phyloP scores from a whole-genome alignment of 108 stramenopile species.

The Nannochloropsis salina region DNA sequence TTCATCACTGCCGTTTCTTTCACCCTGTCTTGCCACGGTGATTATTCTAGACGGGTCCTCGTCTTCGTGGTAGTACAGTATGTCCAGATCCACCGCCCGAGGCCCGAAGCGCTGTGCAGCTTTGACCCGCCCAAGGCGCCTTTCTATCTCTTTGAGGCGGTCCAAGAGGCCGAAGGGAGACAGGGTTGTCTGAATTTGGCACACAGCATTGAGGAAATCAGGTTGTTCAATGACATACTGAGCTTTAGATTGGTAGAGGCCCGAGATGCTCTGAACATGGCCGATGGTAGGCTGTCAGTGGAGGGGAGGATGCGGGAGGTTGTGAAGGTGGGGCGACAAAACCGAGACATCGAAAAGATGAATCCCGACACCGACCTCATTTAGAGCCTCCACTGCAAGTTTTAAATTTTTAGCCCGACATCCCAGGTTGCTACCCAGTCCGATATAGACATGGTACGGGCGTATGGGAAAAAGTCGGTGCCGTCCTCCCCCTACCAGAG shows the following conservation, averaged over 20 bases:
- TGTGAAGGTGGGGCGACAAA: background rate
- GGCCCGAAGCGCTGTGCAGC: slow-evolving; percentile 44
- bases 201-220: slow-evolving; percentile 49
- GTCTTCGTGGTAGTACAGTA: slow-evolving; percentile 40
- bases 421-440: slow-evolving; percentile 47
- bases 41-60: background rate
- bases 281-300: slow-evolving; percentile 21
- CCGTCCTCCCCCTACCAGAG: background rate
- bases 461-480: background rate
- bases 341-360: too few relatives aligned
- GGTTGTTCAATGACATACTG: slow-evolving; percentile 51
- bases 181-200: slow-evolving; percentile 34
- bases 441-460: slow-evolving; percentile 34
- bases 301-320: background rate
- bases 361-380: background rate
- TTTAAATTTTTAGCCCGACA: slow-evolving; percentile 37
- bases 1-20: background rate
- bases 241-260: slow-evolving; percentile 46
- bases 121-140: slow-evolving; percentile 35
- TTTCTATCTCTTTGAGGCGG: slow-evolving; percentile 40
- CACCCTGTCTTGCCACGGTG: background rate
- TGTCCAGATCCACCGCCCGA: slow-evolving; percentile 49
- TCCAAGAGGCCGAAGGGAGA: slow-evolving; percentile 28
- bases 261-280: slow-evolving; percentile 34
- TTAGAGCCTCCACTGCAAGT: slow-evolving; percentile 38